Base-by-base conservation (phyloP, 208 protist genomes). In the Wallacemonas sp. region DNA sequence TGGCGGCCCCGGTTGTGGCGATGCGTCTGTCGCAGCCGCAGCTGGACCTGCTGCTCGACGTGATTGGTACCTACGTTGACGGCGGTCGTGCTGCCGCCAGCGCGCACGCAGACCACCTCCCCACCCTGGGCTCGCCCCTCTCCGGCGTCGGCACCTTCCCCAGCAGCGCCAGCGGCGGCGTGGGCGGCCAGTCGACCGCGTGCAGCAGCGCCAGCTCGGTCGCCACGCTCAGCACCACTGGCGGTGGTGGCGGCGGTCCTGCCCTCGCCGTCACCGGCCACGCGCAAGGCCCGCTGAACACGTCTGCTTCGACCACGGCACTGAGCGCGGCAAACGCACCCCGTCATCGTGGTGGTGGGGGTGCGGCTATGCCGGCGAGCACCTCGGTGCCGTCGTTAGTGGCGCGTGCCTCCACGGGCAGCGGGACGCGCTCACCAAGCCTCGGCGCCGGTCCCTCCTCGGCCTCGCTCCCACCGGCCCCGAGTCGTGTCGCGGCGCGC, bases 11-110 rank as follows among this genome's bases (percentile, higher is more conserved):
- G 23, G 52, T 39, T 16, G 55, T 82, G 14, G 61, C 62, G 0
- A 46, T 64, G 26, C 65, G 61, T 3, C 10, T 82, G 22, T 71
- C 82, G 2, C 61, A 77, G 49, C 52, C 42, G 29, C 90, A 95
- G 71, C 68, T 82, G 22, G 57, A 82, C 45, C 86, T 80, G 26
- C 26, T 83, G 20, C 75, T 95, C 61, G 84, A 92, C 41, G 73
- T 93, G 16, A 54, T 89, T 3, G 90, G 86, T 0, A 77, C 79
- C 4, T 76, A 90, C 28, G 20, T 83, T 8, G 64, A 36, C 18
- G 55, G 20, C 29, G 66, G 61, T 0, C 41, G 22, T 16, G 42
- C 25, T 3, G 41, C 36, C 14, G 36, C 39, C 7, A 41, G 14
- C 10, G 36, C 36, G 10, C 33, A 71, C 78, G 32, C 59, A 66